Conservation (phyloP, 2,329 filamentous ascomycete species). For the Berkeleyomyces basicola region DNA sequence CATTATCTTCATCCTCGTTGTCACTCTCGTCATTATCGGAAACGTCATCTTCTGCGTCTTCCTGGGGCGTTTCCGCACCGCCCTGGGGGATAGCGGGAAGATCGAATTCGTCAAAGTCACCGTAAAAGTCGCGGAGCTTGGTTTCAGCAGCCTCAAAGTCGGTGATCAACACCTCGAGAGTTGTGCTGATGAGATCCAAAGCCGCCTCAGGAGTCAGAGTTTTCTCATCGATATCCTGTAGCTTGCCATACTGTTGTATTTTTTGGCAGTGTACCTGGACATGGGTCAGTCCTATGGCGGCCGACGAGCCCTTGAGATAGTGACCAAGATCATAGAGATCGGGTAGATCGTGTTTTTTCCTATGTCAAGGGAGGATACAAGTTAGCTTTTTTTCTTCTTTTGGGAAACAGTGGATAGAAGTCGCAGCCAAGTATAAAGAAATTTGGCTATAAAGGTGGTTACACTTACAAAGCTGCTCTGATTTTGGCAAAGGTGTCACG, state of each 20-base stretch:
- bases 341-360: constrained; percentile 49
- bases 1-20: constrained; percentile 5
- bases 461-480: constrained; percentile 62
- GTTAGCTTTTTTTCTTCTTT: not conserved
- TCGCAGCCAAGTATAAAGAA: not conserved
- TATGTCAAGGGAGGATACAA: constrained; percentile 22
- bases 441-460: not conserved
- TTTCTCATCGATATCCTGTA: constrained; percentile 61
- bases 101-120: constrained; percentile 4
- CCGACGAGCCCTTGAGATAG: constrained; percentile 93
- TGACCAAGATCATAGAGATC: constrained; percentile 73
- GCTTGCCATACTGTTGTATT: constrained; percentile 82
- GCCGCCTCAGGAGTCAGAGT: constrained; percentile 51
- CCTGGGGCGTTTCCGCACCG: not conserved
- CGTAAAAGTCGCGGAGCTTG: constrained; percentile 52
- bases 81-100: not conserved
- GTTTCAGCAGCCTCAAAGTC: constrained; percentile 62
- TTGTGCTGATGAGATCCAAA: constrained; percentile 52
- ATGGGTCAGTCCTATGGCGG: constrained; percentile 78
- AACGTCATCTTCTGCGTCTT: constrained; percentile 8
- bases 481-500: constrained; percentile 74
- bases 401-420: not conserved
- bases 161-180: constrained; percentile 52
- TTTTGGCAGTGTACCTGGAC: constrained; percentile 90
- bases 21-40: constrained; percentile 2